Evolutionary conservation across 2,329 filamentous ascomycete genomes (phyloP).

Genomic region (Exophiala dermatitidis): DNA sequence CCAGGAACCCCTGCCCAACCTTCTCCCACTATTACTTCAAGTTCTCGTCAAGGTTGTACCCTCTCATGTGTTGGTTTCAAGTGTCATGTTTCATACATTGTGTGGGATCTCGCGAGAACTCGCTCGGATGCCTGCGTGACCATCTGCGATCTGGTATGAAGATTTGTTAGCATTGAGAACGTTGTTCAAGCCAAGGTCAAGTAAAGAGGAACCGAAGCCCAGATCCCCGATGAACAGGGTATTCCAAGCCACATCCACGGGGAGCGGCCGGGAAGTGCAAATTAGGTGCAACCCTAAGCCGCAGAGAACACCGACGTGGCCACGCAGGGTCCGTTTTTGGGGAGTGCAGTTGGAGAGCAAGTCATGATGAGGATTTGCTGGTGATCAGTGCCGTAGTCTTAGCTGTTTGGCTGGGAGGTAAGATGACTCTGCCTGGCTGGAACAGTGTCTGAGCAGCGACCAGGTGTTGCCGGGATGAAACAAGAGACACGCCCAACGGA

Average conservation of each 20-base stretch:
- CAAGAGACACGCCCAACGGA: neutral
- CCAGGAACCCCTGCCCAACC: no score
- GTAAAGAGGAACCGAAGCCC: no score
- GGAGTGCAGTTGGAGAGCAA: neutral
- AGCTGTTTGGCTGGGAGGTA: neutral
- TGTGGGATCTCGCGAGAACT: no score
- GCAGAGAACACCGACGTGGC: neutral
- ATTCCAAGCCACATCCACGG: neutral
- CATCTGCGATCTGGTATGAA: no score
- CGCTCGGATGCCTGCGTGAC: no score
- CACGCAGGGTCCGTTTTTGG: neutral
- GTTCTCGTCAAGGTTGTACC: no score
- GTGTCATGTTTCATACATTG: no score
- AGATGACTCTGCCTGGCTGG: constrained; percentile 12
- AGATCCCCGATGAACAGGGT: neutral
- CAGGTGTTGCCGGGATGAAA: neutral
- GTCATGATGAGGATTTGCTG: constrained; percentile 1
- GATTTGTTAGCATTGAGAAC: no score
- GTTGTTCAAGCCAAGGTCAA: no score
- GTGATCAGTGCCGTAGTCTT: constrained; percentile 9
- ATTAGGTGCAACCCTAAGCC: constrained; percentile 4
- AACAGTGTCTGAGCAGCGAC: neutral
- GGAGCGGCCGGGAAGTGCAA: neutral
- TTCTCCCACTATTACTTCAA: no score
- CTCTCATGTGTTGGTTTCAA: no score